These are phyloP conservation scores for Extremus antarcticus DNA, from an alignment of 495 filamentous ascomycete species.

Conservation along the genomic window DNA sequence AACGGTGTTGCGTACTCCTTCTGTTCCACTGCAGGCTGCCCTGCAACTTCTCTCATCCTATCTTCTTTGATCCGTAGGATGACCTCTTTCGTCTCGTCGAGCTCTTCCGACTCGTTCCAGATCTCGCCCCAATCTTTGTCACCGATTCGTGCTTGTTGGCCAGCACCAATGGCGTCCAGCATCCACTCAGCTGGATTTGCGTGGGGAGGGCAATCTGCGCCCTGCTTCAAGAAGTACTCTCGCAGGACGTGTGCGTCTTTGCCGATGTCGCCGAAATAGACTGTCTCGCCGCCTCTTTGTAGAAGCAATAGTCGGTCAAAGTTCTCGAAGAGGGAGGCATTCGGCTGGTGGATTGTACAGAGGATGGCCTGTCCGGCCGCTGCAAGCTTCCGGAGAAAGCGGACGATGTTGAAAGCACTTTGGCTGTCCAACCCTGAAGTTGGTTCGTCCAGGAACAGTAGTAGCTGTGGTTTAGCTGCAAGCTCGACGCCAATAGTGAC, in stretches of 20 bases:
- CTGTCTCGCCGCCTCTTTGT: slow-evolving; percentile 49
- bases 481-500: slow-evolving; percentile 86
- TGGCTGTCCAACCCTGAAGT: slow-evolving; percentile 81
- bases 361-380: slow-evolving; percentile 77
- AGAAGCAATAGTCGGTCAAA: slow-evolving; percentile 60
- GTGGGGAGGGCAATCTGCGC: slow-evolving; percentile 43
- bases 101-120: slow-evolving; percentile 60
- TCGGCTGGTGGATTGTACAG: slow-evolving; percentile 88
- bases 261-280: slow-evolving; percentile 62
- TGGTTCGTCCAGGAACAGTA: slow-evolving; percentile 85
- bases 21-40: slow-evolving; percentile 32
- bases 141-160: slow-evolving; percentile 58
- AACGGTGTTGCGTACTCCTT: slow-evolving; percentile 67
- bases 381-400: slow-evolving; percentile 76
- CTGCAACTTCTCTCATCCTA: slow-evolving; percentile 38
- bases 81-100: slow-evolving; percentile 52
- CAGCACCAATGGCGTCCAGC: slow-evolving; percentile 78
- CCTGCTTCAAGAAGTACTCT: slow-evolving; percentile 38
- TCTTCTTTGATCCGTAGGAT: slow-evolving; percentile 57
- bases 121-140: slow-evolving; percentile 72
- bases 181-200: slow-evolving; percentile 80
- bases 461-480: slow-evolving; percentile 71
- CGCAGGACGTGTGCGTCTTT: slow-evolving; percentile 39
- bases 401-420: slow-evolving; percentile 78
- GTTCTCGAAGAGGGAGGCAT: slow-evolving; percentile 73